A percentile compares a stretch with the other conserved stretches of the same genome.
These are phyloP conservation scores for Peterozyma xylosa DNA, from an alignment of 805 yeast species.

Conservation along the genomic window DNA sequence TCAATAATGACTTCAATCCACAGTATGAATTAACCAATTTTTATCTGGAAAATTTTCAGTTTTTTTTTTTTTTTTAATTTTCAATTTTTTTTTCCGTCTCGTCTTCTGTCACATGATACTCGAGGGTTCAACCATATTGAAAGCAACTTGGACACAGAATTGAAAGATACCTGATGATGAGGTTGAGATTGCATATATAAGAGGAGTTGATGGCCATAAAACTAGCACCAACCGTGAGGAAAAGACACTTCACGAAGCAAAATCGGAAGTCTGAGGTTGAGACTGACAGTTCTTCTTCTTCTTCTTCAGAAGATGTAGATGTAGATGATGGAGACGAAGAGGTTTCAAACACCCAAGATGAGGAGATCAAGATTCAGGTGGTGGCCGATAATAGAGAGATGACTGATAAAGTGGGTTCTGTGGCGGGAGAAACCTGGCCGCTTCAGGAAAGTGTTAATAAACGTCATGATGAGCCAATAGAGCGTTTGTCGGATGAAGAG, in stretches of 20 bases:
- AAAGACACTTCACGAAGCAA: slow-evolving; percentile 4
- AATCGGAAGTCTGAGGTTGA: slow-evolving; percentile 16
- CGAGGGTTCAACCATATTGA: too few species aligned
- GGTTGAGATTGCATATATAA: background rate
- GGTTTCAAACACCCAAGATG: background rate
- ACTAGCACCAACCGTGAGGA: background rate
- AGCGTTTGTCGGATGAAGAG: background rate
- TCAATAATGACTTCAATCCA: slow-evolving; percentile 11
- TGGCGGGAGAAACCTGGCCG: too few species aligned
- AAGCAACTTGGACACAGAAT: background rate
- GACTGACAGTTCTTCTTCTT: slow-evolving; percentile 24
- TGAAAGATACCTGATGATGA: background rate
- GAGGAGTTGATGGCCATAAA: background rate
- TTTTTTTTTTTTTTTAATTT: background rate
- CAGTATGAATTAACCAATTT: slow-evolving; percentile 17
- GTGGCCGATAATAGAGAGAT: too few species aligned
- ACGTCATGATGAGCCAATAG: background rate
- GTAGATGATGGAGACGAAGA: background rate
- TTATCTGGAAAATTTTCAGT: background rate
- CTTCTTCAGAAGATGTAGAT: background rate
- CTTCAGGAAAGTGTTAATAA: background rate
- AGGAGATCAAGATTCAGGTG: too few species aligned
- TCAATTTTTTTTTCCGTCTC: background rate
- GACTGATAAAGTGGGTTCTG: too few species aligned
- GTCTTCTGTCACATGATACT: too few species aligned